Base-by-base conservation (phyloP, 129 eudicot genomes). In the Solidago caesia region DNA sequence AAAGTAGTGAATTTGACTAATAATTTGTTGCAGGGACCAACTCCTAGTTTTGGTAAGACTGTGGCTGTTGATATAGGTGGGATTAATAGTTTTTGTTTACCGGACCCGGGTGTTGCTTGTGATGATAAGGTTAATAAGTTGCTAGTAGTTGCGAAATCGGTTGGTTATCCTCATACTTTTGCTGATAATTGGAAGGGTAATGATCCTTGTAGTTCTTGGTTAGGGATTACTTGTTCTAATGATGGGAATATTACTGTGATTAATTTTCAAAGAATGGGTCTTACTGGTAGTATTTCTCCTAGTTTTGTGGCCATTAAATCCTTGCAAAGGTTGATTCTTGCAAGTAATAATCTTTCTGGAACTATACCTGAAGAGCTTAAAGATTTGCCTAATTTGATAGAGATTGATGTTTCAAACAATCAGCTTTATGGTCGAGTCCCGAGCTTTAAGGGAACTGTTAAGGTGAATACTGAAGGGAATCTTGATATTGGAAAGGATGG, bases 151-250 rank as follows among this genome's bases (percentile, higher is more conserved):
- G 91, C 77, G 0, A 42, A 77, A 62, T 76, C 87, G 8, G 46
- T 88, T 41, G 97, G 84, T 56, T 90, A 90, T 44, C 97, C 98
- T 1, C 63, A 14, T 27, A 29, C 11, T 51, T 86, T 93, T 70
- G 97, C 96, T 0, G 83, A 80, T 64, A 79, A 80, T 64, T 93
- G 98, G 98, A 90, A 88, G 73, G 97, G 87, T 48, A 93, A 90
- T 80, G 79, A 88, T 83, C 96, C 96, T 12, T 90, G 98, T 73
- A 46, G 25, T 0, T 33, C 56, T 0, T 93, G 98, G 98, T 15
- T 61, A 48, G 89, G 96, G 62, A 68, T 93, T 44, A 66, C 82
- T 47, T 93, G 98, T 57, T 48, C 42, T 1, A 56, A 59, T 71
- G 84, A 63, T 15, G 88, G 85, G 33, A 86, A 88, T 56, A 82